Evolutionary conservation across 805 yeast genomes (phyloP).

Genomic region (Schizosaccharomyces lindneri): DNA sequence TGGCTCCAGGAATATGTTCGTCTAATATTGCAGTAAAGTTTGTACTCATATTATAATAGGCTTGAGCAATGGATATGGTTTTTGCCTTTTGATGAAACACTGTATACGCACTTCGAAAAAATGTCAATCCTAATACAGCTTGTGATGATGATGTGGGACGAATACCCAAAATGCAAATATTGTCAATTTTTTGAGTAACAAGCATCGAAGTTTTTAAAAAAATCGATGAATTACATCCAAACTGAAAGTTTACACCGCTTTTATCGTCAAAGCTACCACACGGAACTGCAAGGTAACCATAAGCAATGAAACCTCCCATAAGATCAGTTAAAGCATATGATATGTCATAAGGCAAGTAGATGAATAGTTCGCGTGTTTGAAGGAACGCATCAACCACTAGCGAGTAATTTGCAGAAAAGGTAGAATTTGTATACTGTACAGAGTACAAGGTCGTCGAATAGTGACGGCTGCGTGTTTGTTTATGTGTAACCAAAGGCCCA

Average conservation of each 20-base stretch:
- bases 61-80: background rate
- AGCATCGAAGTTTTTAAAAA: background rate
- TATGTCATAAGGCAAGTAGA: background rate
- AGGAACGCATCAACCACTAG: background rate
- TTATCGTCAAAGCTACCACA: background rate
- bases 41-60: background rate
- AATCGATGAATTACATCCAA: background rate
- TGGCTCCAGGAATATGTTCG: background rate
- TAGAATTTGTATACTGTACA: background rate
- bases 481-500: background rate
- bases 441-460: background rate
- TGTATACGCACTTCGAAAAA: background rate
- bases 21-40: background rate
- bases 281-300: background rate
- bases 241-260: background rate
- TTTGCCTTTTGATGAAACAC: background rate
- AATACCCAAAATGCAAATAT: background rate
- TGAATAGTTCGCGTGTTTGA: background rate
- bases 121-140: background rate
- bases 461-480: background rate
- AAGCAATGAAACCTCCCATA: background rate
- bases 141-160: background rate
- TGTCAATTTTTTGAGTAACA: background rate
- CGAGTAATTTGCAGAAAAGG: background rate
- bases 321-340: background rate